Evolutionary conservation across 208 protist genomes (phyloP), one percentile per base, ranked within the genome.

Genomic region (Leishmania guyanensis): DNA sequence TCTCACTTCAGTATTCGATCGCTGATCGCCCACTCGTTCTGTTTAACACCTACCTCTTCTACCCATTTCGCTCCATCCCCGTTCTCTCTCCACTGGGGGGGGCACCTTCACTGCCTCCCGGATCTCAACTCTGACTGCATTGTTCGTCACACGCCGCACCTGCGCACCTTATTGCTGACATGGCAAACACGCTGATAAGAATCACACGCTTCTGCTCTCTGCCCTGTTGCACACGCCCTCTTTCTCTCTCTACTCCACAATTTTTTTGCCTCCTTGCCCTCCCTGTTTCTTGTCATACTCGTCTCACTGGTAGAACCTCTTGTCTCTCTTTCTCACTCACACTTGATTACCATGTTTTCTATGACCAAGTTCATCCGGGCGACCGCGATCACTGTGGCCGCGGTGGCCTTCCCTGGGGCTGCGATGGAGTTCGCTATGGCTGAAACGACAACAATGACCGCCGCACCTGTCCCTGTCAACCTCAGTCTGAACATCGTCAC

Each of bases 401-500:
- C 56, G 74, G 51, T 66, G 39, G 26, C 36, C 0, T 6, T 48
- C 17, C 56, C 74, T 29, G 69, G 36, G 8, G 51, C 51, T 56
- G 64, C 76, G 26, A 12, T 33, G 5, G 53, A 12, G 53, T 20
- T 56, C 17, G 0, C 53, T 56, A 12, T 56, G 29, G 29, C 62
- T 20, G 62, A n/a, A 16, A 36, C 26, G 29, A 39, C 62, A n/a
- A 33, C 82, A 5, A 83, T 74, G 17, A 86, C 79, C 5, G 79
- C 64, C 17, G 43, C 80, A 10, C 73, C 65, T 4, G 70, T 84
- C 6, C 82, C 79, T 29, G 73, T 87, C n/a, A 84, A 86, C 78
- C 71, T 86, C 22, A 74, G 51, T 46, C 78, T 84, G 68, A 86
- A 84, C 71, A 86, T 90, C 72, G 82, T 92, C n/a, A 90, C 89